Evolutionary conservation across 805 yeast species (phyloP).

Genomic region (Starmerella bombi): DNA sequence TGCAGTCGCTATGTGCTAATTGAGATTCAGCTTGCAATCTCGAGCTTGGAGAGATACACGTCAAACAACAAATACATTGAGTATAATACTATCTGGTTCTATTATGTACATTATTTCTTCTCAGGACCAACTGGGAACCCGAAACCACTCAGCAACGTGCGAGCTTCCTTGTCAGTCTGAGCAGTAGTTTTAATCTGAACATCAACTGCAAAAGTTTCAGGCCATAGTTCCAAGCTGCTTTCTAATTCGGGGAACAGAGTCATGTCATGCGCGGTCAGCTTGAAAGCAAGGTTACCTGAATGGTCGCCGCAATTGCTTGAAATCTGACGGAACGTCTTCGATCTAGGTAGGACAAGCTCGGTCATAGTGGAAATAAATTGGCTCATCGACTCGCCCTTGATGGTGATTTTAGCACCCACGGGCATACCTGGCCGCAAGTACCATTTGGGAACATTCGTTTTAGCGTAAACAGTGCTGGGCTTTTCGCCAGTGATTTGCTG

Average conservation of each 20-base stretch:
- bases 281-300: slow-evolving; percentile 75
- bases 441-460: slow-evolving; percentile 74
- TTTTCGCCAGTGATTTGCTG: slow-evolving; percentile 92
- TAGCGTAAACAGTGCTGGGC: slow-evolving; percentile 60
- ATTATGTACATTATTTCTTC: slow-evolving; percentile 6
- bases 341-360: slow-evolving; percentile 85
- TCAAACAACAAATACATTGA: no score
- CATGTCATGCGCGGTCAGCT: slow-evolving; percentile 63
- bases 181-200: slow-evolving; percentile 78
- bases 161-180: slow-evolving; percentile 79
- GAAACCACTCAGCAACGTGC: slow-evolving; percentile 64
- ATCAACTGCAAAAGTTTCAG: slow-evolving; percentile 73
- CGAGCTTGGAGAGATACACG: no score
- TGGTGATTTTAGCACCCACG: slow-evolving; percentile 76
- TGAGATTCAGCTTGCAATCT: no score
- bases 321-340: slow-evolving; percentile 75
- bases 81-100: no score
- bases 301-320: slow-evolving; percentile 67
- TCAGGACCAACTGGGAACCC: slow-evolving; percentile 64
- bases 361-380: slow-evolving; percentile 79
- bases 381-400: slow-evolving; percentile 67
- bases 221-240: slow-evolving; percentile 78
- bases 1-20: no score
- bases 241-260: slow-evolving; percentile 88
- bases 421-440: slow-evolving; percentile 73